phyloP scores from a whole-genome alignment of 163 green algal species.

The Volvox carteri region DNA sequence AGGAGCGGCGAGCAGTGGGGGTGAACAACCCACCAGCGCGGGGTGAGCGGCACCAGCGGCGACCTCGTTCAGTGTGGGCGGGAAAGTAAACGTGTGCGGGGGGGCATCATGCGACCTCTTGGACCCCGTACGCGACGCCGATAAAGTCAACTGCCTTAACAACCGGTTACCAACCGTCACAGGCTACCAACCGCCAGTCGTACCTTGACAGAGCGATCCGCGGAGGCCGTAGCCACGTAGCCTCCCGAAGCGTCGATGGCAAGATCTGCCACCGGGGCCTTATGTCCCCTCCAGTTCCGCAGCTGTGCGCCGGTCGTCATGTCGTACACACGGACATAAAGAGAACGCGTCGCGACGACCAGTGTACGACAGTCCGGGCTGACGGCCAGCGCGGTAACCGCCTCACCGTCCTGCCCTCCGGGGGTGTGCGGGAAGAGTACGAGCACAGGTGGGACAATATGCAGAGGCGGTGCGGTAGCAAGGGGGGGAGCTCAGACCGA shows the following conservation, averaged over 20 bases:
- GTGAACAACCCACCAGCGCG: too few relatives aligned
- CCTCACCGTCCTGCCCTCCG: constrained; percentile 90
- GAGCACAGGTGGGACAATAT: too few relatives aligned
- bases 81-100: too few relatives aligned
- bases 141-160: neutral
- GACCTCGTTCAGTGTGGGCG: too few relatives aligned
- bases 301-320: constrained; percentile 70
- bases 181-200: neutral
- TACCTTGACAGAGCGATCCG: constrained; percentile 76
- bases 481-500: too few relatives aligned
- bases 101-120: too few relatives aligned
- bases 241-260: constrained; percentile 81
- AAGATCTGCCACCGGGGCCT: constrained; percentile 86
- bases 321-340: constrained; percentile 85
- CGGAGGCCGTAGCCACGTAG: constrained; percentile 84
- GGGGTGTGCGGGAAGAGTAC: too few relatives aligned
- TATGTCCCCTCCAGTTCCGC: constrained; percentile 79
- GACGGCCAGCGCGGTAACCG: constrained; percentile 87
- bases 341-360: constrained; percentile 85
- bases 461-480: too few relatives aligned
- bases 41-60: too few relatives aligned
- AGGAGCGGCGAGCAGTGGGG: too few relatives aligned
- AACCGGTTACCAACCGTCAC: neutral
- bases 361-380: constrained; percentile 82
- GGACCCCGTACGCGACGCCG: too few relatives aligned